Percentiles rank a stretch among this genome's conserved stretches.
These are phyloP conservation scores for Botrytis fabae DNA, from an alignment of 2,329 filamentous ascomycete species.

Conservation along the genomic window DNA sequence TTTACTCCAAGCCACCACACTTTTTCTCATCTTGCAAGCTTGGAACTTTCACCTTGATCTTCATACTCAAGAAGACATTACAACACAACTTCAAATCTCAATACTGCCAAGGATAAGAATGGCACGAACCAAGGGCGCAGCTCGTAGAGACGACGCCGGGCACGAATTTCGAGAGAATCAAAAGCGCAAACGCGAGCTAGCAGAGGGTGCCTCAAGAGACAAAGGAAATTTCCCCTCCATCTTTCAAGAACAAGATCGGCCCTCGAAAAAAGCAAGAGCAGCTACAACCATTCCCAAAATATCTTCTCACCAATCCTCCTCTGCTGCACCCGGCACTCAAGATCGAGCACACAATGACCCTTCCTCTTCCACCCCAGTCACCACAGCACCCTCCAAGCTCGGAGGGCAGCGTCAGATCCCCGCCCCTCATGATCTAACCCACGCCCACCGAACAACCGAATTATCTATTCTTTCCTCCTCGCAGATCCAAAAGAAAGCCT, in stretches of 20 bases:
- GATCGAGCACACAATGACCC: not conserved
- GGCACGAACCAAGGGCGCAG: slow-evolving; percentile 24
- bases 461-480: slow-evolving; percentile 61
- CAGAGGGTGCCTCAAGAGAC: slow-evolving; percentile 3
- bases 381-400: slow-evolving; percentile 1
- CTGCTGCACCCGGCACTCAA: not conserved
- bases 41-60: slow-evolving; percentile 5
- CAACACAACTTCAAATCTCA: not conserved
- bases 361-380: not conserved
- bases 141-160: slow-evolving; percentile 12
- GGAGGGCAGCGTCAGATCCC: not conserved
- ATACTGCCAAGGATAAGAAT: not conserved
- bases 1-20: not conserved
- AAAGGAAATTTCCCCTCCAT: slow-evolving; percentile 21
- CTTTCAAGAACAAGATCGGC: slow-evolving; percentile 17
- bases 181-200: slow-evolving; percentile 21
- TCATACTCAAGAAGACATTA: not conserved
- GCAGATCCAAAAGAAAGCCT: slow-evolving; percentile 49
- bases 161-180: not conserved
- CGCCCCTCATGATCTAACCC: slow-evolving; percentile 35
- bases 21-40: not conserved
- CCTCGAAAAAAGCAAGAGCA: slow-evolving; percentile 18
- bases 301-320: not conserved
- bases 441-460: slow-evolving; percentile 49
- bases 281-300: not conserved